Conservation (phyloP, 2,329 filamentous ascomycete genomes). For the Hypoxylon sp. region DNA sequence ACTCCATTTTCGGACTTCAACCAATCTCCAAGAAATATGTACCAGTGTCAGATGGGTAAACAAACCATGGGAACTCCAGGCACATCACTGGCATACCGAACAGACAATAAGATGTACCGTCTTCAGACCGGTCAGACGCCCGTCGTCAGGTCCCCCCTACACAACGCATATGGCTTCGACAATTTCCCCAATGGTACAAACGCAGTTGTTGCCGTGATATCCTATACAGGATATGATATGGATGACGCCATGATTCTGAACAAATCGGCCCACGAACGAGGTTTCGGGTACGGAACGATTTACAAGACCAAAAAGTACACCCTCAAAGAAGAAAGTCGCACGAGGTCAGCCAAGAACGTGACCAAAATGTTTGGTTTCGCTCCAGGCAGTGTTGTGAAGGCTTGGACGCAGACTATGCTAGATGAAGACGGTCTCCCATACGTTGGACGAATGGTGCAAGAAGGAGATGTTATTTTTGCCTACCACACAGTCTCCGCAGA, state of each 20-base stretch:
- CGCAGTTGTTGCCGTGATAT: slow-evolving; percentile 96
- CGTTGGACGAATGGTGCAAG: slow-evolving; percentile 81
- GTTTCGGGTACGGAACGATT: slow-evolving; percentile 94
- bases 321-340: slow-evolving; percentile 82
- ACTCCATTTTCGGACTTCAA: slow-evolving; percentile 99
- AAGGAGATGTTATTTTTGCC: slow-evolving; percentile 88
- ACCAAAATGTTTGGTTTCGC: slow-evolving; percentile 93
- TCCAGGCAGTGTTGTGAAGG: slow-evolving; percentile 79
- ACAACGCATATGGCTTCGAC: slow-evolving; percentile 96
- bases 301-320: slow-evolving; percentile 97
- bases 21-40: slow-evolving; percentile 99
- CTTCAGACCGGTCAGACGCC: slow-evolving; percentile 97
- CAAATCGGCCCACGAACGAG: slow-evolving; percentile 95
- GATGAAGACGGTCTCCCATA: slow-evolving; percentile 90
- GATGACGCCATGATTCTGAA: slow-evolving; percentile 99
- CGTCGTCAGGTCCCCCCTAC: slow-evolving; percentile 89
- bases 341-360: slow-evolving; percentile 76
- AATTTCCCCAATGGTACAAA: slow-evolving; percentile 99
- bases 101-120: slow-evolving; percentile 97
- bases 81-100: slow-evolving; percentile 85
- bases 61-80: slow-evolving; percentile 98
- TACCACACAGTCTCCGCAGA: slow-evolving; percentile 91
- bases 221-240: slow-evolving; percentile 99
- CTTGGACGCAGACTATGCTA: slow-evolving; percentile 78
- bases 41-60: slow-evolving; percentile 99